Evolutionary conservation across 1,284 basidiomycete genomes (phyloP), one percentile per base, ranked within the genome.

Genomic region (Cyathus olla): DNA sequence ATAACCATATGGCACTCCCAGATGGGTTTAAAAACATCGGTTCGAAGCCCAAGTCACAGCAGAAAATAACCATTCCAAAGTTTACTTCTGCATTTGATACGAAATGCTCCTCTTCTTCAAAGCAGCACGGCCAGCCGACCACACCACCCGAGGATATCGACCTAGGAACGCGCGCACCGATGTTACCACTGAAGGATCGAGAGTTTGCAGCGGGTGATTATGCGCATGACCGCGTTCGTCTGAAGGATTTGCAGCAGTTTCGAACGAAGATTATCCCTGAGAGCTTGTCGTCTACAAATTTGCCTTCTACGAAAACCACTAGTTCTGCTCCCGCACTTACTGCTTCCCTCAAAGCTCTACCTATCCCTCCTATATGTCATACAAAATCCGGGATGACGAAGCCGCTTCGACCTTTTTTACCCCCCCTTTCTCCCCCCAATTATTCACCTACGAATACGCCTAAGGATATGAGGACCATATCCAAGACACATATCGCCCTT

Each of bases 401-500:
- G 31, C 13, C 31, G 31, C 31, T 8, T 35, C 44, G 21, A 46
- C 13, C 52, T 52, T 2, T 53, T 70, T 17, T 60, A 62, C 15
- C 60, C 69, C 26, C 64, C 59, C 22, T 55, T 62, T 3, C 66
- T 63, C 2, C 60, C 59, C 10, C 61, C 61, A 24, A 57, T 60
- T 15, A 44, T 62, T 24, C 60, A 70, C n/a, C 27, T 60, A 17
- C 5, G 17, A 19, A 50, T 19, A 13, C 13, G 13, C 13, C 13
- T 11, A 64, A 69, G 31, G 55, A 64, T 17, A 57, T 80, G 56
- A 78, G 77, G 58, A 78, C 81, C 2, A 78, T 85, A 31, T 78
- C 72, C 3, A 78, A 73, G 4, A 85, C 81, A 9, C 70, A 74
- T 9, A 71, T 85, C 24, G 82, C 83, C 2, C 67, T 70, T 15